Conservation (phyloP, 257 asterid species). For the Solanum pinnatisectum region DNA sequence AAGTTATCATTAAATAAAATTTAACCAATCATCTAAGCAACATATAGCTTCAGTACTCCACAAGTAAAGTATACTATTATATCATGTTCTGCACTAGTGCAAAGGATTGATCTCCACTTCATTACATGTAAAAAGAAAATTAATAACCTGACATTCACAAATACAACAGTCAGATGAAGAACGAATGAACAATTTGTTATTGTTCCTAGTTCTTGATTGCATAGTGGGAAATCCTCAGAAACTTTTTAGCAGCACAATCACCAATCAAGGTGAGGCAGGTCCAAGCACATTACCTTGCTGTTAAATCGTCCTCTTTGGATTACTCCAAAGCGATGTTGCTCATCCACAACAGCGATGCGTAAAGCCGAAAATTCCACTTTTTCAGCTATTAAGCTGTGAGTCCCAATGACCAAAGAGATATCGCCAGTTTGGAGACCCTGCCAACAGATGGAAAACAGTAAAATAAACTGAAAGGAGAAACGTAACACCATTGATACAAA, state of each 20-base stretch:
- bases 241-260: not conserved
- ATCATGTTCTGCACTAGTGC: not conserved
- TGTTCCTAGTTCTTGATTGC: not conserved
- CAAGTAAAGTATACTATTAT: not conserved
- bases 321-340: slow-evolving; percentile 97
- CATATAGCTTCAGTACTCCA: not conserved
- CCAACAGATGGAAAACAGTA: slow-evolving; percentile 7
- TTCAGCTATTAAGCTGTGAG: slow-evolving; percentile 85
- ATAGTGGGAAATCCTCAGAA: not conserved
- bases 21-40: not conserved
- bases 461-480: slow-evolving; percentile 1
- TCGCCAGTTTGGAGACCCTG: slow-evolving; percentile 87
- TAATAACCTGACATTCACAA: not conserved
- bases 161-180: not conserved
- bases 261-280: not conserved
- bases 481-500: not conserved
- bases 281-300: slow-evolving; percentile 63
- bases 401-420: slow-evolving; percentile 84
- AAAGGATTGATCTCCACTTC: not conserved
- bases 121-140: not conserved
- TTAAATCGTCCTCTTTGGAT: slow-evolving; percentile 92
- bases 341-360: slow-evolving; percentile 87
- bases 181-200: not conserved
- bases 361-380: slow-evolving; percentile 76
- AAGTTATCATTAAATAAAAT: not conserved